These are phyloP conservation scores for Cucurbita moschata DNA, from an alignment of 306 rosid species.

Conservation along the genomic window DNA sequence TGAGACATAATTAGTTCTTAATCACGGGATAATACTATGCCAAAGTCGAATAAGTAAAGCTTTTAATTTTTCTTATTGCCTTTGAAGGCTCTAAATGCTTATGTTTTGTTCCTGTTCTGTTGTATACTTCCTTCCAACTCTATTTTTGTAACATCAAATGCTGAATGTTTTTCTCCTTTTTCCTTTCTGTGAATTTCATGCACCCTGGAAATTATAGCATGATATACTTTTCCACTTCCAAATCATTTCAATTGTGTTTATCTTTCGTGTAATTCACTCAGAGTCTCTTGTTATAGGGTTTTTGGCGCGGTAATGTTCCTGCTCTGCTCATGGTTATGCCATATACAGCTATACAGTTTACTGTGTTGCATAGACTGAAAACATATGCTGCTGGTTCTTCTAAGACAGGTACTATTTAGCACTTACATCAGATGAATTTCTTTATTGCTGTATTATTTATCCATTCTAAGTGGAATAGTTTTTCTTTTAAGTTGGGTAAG, in stretches of 20 bases:
- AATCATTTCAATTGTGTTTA: not conserved
- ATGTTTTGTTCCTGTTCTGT: not conserved
- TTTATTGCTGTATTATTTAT: not conserved
- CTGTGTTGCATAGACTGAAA: slow-evolving; percentile 72
- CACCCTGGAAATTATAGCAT: not conserved
- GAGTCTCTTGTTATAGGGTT: slow-evolving; percentile 42
- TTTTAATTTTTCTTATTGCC: not conserved
- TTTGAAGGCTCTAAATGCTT: not conserved
- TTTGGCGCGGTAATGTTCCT: slow-evolving; percentile 97
- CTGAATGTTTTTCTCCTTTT: not conserved
- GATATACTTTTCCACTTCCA: not conserved
- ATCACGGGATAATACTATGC: not conserved
- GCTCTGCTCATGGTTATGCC: slow-evolving; percentile 99
- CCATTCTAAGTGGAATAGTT: not conserved
- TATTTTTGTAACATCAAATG: not conserved
- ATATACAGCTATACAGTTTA: slow-evolving; percentile 81
- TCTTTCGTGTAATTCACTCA: not conserved
- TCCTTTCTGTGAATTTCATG: not conserved
- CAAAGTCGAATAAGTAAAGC: not conserved
- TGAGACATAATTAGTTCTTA: not conserved
- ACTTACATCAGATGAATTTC: not conserved
- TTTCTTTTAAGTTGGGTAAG: not conserved
- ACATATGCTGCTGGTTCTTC: slow-evolving; percentile 84
- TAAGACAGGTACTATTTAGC: slow-evolving; percentile 36
- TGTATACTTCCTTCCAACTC: not conserved